Base-by-base conservation (phyloP, 1,284 basidiomycete species). In the Naganishia sp. region DNA sequence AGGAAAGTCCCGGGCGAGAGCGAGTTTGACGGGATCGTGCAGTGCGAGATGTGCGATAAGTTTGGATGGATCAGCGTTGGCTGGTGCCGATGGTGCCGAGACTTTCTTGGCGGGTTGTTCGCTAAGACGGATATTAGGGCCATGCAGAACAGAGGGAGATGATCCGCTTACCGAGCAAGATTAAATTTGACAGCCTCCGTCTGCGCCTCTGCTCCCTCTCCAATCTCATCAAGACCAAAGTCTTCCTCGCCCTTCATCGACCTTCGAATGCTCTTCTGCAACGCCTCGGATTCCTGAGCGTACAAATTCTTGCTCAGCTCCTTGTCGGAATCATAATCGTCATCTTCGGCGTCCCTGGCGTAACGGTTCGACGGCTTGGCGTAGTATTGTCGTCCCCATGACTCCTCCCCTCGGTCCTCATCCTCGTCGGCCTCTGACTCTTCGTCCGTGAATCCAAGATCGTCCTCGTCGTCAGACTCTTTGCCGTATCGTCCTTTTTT, bases 381-480 rank as follows among this genome's bases (percentile, higher is more conserved):
- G 77, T 94, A 94, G 77, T 94, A 94, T 23, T 87, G 85, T 68
- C 82, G 82, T 2, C 92, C 92, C 92, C 92, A 94, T 0, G 84
- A 85, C 77, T 90, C 89, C 70, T 80, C 78, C 28, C 84, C 83
- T 10, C 80, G 78, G 39, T 70, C 71, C 49, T 70, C 70, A 21
- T 58, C 58, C 31, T 57, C 57, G 23, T 52, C 63, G n/a, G 62
- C 65, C 15, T 68, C 67, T 13, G 54, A 58, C 35, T 65, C 69
- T 10, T 73, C 75, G 35, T 85, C 82, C 35, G 58, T 61, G 17
- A 61, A 51, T 17, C 58, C 58, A 9, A 68, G 67, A 21, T 66
- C 65, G 25, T 67, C 67, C 7, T 84, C 83, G 11, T 83, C 85
- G 42, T 84, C 85, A 5, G 81, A 81, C 7, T 82, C 82, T 73